Evolutionary conservation across 306 rosid genomes (phyloP).

Genomic region (Delonix regia): DNA sequence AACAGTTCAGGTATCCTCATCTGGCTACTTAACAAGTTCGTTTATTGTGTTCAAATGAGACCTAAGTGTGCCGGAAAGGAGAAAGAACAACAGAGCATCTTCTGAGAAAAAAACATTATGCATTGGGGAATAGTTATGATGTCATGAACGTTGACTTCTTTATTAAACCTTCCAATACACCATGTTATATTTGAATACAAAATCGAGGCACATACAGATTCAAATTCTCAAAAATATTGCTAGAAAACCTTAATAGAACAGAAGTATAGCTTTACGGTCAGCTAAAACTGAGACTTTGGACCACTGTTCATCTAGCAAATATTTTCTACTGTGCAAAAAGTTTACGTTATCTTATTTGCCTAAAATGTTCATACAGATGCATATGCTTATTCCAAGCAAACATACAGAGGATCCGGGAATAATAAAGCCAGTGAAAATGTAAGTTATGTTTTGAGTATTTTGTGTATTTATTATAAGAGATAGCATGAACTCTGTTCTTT

Average conservation of each 20-base stretch:
- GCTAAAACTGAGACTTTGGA: background rate
- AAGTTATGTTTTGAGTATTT: slow-evolving; percentile 5
- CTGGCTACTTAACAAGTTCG: background rate
- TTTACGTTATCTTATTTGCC: background rate
- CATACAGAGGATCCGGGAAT: slow-evolving; percentile 20
- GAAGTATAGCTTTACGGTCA: background rate
- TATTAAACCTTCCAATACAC: slow-evolving; percentile 2
- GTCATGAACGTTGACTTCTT: background rate
- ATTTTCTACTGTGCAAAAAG: slow-evolving; percentile 40
- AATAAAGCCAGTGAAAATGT: slow-evolving; percentile 1
- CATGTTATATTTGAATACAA: background rate
- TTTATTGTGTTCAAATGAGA: background rate
- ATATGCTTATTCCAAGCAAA: slow-evolving; percentile 30
- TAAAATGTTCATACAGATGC: slow-evolving; percentile 16
- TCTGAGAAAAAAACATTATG: background rate
- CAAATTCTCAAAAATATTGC: background rate
- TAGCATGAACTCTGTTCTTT: slow-evolving; percentile 10
- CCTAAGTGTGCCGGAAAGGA: background rate
- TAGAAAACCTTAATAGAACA: background rate
- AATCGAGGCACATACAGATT: slow-evolving; percentile 1
- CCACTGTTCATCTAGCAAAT: background rate
- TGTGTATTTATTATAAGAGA: slow-evolving; percentile 10
- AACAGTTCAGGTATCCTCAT: background rate
- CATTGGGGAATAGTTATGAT: background rate
- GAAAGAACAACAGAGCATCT: background rate